A percentile compares a stretch with the other conserved stretches of the same genome.
These are phyloP conservation scores for Thuja plicata DNA, from an alignment of 83 land plant genomes.

Conservation along the genomic window DNA sequence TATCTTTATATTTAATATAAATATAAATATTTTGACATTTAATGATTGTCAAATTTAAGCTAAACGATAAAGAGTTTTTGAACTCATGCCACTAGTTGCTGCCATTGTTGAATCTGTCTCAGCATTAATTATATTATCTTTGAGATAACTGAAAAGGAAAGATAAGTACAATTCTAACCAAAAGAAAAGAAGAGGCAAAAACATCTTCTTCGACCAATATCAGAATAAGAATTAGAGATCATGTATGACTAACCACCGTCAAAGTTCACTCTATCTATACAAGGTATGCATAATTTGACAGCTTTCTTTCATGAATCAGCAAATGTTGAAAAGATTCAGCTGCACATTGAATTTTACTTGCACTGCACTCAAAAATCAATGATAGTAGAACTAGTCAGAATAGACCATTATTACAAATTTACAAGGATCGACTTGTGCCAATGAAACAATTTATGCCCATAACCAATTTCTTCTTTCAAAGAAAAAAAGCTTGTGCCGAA, in stretches of 20 bases:
- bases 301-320: not conserved
- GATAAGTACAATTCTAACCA: not conserved
- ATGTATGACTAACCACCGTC: not conserved
- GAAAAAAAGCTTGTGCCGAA: too few relatives aligned
- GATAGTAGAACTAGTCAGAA: not conserved
- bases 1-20: too few relatives aligned
- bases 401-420: not conserved
- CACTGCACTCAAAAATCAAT: not conserved
- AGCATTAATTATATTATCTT: too few relatives aligned
- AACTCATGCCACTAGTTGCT: too few relatives aligned
- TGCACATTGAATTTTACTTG: not conserved
- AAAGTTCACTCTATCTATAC: not conserved
- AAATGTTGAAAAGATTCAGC: not conserved
- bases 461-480: slow-evolving; percentile 10
- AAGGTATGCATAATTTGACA: not conserved
- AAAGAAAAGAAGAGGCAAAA: not conserved
- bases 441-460: slow-evolving; percentile 37
- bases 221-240: not conserved
- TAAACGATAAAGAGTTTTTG: too few relatives aligned
- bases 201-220: not conserved
- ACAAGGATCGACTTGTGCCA: not conserved
- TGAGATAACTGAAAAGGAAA: too few relatives aligned
- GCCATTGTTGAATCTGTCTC: too few relatives aligned
- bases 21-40: too few relatives aligned
- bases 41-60: too few relatives aligned